Evolutionary conservation across 768 basidiomycete species (phyloP).

Genomic region (Russula earlei): DNA sequence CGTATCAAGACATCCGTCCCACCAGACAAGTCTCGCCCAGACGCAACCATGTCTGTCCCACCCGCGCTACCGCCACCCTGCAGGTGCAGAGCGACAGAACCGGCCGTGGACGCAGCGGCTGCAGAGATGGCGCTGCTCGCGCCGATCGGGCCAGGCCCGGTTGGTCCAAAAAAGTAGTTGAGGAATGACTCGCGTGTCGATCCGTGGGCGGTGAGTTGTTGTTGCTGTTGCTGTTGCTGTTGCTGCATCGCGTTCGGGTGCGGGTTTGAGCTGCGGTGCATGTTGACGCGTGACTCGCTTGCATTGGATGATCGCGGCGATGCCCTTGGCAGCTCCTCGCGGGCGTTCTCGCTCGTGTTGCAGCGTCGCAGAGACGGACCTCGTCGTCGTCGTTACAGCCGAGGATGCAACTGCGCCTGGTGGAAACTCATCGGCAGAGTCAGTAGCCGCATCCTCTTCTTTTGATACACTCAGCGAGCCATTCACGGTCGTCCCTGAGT

Average conservation of each 20-base stretch:
- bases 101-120: background rate
- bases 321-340: constrained; percentile 33
- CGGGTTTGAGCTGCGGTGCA: constrained; percentile 9
- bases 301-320: constrained; percentile 27
- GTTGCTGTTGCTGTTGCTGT: background rate
- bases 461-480: constrained; percentile 26
- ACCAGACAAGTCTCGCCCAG: constrained; percentile 58
- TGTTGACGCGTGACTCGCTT: constrained; percentile 18
- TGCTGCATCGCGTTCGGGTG: background rate
- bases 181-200: constrained; percentile 82
- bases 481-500: constrained; percentile 35
- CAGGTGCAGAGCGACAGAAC: background rate
- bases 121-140: constrained; percentile 27
- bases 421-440: constrained; percentile 44
- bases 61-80: too few relatives aligned
- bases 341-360: constrained; percentile 72
- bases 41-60: constrained; percentile 32
- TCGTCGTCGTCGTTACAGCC: constrained; percentile 33
- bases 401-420: constrained; percentile 44
- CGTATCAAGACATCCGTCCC: constrained; percentile 41
- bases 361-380: constrained; percentile 67
- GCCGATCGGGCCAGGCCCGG: constrained; percentile 66
- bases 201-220: background rate
- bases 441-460: constrained; percentile 65
- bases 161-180: constrained; percentile 96